Base-by-base conservation (phyloP, 176 grass and related monocot species). In the Luzula sylvatica region DNA sequence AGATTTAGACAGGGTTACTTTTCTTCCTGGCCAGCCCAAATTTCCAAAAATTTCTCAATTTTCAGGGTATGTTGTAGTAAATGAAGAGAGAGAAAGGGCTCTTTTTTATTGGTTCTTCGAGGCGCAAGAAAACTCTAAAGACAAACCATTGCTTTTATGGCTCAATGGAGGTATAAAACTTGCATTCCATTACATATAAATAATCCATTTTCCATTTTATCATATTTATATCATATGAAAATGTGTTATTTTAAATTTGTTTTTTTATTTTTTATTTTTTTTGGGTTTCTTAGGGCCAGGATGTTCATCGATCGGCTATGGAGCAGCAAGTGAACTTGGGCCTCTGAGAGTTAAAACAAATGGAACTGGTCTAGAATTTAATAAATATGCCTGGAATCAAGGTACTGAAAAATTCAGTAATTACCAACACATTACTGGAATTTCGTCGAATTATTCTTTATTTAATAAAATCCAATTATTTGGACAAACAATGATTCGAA, bases 81-180 rank as follows among this genome's bases (percentile, higher is more conserved):
- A 66, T 35, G 40, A 75, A 15, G 32, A 3, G 42, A 79, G 66
- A 3, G 70, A 70, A 13, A 79, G 81, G 47, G 75, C 81, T 44
- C 69, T 85, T 32, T 85, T 85, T 68, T 79, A 85, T 72, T 85
- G 81, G 81, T 85, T 94, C 81, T 94, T 94, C 58, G 87, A 94
- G 77, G 81, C 87, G 12, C 87, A 94, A 54, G 30, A 48, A 8
- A 0, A 18, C 7, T 67, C 87, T 3, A 35, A 56, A 29, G 15
- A 82, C 50, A 82, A 66, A 43, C 82, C 87, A 27, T 72, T 94
- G 54, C 78, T 83, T 42, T 76, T 94, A 58, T 94, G 78, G 82
- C 82, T 94, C 68, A 87, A 82, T 21, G 82, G 87, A 87, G 87
- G 87, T 86, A 29, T n/a, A 5, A 13, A 12, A 5, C 35, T 38